A percentile compares a stretch with the other conserved stretches of the same genome.
phyloP scores from a whole-genome alignment of 1,139 yeast genomes.

The Entelexis paramagnoliae region DNA sequence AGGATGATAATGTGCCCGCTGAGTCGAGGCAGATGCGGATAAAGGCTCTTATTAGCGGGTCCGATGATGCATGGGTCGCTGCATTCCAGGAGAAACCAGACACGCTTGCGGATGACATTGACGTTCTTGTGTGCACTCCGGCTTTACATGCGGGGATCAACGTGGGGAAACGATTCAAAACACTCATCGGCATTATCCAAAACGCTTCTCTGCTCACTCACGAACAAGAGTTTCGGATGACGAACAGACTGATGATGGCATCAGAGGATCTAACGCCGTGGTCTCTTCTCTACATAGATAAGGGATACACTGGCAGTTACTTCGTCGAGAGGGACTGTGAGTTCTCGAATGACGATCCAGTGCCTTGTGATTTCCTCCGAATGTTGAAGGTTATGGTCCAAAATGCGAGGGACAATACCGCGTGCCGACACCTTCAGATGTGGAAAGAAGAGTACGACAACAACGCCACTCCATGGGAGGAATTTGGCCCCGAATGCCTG shows the following conservation, averaged over 20 bases:
- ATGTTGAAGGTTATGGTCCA: too few species aligned
- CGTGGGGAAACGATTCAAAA: background rate
- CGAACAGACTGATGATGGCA: background rate
- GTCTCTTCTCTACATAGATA: background rate
- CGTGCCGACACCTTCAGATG: too few species aligned
- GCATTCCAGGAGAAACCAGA: background rate
- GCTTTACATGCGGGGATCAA: background rate
- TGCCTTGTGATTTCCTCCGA: too few species aligned
- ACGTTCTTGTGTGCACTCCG: background rate
- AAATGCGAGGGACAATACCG: too few species aligned
- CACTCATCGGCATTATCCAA: background rate
- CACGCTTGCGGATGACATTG: background rate
- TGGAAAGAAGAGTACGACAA: too few species aligned
- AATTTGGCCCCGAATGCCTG: too few species aligned
- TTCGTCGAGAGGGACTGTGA: background rate
- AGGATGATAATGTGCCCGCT: background rate
- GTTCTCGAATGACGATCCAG: too few species aligned
- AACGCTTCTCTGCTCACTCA: background rate
- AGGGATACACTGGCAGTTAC: background rate
- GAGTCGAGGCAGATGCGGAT: background rate
- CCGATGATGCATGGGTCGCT: background rate
- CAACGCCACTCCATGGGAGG: too few species aligned
- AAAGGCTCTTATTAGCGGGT: background rate
- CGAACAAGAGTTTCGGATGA: background rate
- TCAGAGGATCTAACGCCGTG: background rate